phyloP scores from a whole-genome alignment of 768 basidiomycete species.

The Hemileccinum rubropunctum region DNA sequence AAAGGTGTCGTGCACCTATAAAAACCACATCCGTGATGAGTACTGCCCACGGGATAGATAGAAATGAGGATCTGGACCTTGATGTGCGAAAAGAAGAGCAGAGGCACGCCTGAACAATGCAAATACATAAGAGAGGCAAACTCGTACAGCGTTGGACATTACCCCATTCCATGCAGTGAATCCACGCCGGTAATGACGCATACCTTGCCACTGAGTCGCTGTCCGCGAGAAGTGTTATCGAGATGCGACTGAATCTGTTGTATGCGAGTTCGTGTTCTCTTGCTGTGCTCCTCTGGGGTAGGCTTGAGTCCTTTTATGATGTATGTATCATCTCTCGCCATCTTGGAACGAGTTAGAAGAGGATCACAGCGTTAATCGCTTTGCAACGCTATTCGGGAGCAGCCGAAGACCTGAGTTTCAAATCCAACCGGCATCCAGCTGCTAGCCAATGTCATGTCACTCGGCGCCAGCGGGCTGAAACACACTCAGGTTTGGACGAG shows the following conservation, averaged over 20 bases:
- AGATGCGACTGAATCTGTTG: conserved; percentile 69
- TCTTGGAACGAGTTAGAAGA: not conserved
- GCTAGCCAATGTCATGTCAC: no score
- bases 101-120: conserved; percentile 57
- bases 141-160: conserved; percentile 15
- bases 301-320: conserved; percentile 9
- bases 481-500: no score
- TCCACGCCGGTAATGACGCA: conserved; percentile 88
- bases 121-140: conserved; percentile 11
- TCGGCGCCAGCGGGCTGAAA: no score
- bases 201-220: conserved; percentile 71
- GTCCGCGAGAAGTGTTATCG: conserved; percentile 46
- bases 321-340: conserved; percentile 15
- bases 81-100: conserved; percentile 72
- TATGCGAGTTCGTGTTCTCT: conserved; percentile 63
- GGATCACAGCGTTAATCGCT: not conserved
- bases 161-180: conserved; percentile 89
- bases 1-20: conserved; percentile 72
- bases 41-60: conserved; percentile 1
- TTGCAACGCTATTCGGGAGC: not conserved
- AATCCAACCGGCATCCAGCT: not conserved
- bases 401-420: not conserved
- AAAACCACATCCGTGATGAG: conserved; percentile 1
- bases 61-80: conserved; percentile 46
- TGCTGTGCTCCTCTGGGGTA: conserved; percentile 49